Conservation (phyloP, 257 asterid species). For the Ophiorrhiza pumila region DNA sequence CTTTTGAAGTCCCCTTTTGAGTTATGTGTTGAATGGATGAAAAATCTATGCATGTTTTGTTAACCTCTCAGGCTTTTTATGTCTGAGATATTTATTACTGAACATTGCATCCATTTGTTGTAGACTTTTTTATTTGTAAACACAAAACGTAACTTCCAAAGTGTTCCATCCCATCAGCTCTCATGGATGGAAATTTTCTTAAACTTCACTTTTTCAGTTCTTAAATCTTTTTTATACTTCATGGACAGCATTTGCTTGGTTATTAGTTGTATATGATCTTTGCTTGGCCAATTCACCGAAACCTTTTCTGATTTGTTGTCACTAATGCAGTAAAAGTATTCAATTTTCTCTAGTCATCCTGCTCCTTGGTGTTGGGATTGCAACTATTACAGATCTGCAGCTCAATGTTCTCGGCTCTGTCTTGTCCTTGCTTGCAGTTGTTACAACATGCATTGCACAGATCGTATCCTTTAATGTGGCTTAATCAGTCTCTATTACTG, state of each 20-base stretch:
- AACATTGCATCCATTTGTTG: not conserved
- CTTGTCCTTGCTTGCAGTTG: constrained; percentile 78
- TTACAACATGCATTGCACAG: constrained; percentile 87
- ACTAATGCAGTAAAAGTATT: constrained; percentile 59
- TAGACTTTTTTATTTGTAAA: not conserved
- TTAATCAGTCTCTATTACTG: constrained; percentile 16
- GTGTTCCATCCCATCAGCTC: not conserved
- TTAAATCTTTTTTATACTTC: not conserved
- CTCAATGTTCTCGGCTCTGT: constrained; percentile 75
- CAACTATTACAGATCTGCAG: constrained; percentile 87
- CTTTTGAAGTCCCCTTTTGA: not conserved
- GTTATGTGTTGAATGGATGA: not conserved
- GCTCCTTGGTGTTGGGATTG: constrained; percentile 89
- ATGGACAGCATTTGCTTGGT: not conserved
- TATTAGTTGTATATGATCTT: constrained; percentile 3
- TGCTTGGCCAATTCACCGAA: constrained; percentile 23
- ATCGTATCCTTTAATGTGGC: constrained; percentile 65
- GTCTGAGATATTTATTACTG: not conserved
- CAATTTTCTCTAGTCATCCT: constrained; percentile 64
- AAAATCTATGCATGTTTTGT: not conserved
- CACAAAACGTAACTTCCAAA: not conserved
- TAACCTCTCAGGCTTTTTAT: not conserved
- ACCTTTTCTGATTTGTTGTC: constrained; percentile 13
- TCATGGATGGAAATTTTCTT: not conserved
- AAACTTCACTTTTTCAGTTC: not conserved